A percentile compares a stretch with the other conserved stretches of the same genome.
Evolutionary conservation across 305 asterid genomes (phyloP).

Genomic region (Solanum aculeatissimum): DNA sequence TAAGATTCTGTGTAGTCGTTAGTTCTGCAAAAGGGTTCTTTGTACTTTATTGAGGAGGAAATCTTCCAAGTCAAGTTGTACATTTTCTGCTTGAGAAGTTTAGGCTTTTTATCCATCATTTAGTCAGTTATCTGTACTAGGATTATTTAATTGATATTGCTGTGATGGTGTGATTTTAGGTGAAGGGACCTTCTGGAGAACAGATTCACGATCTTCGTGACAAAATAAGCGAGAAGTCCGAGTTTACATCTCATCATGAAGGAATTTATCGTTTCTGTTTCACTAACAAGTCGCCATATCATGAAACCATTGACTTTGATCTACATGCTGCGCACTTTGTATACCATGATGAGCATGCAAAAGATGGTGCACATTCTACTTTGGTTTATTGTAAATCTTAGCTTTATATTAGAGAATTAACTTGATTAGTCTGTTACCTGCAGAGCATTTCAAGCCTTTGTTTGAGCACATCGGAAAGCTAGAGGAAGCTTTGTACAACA

Average conservation of each 20-base stretch:
- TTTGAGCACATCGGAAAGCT: conserved; percentile 88
- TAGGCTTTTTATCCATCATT: not conserved
- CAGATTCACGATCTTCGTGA: conserved; percentile 79
- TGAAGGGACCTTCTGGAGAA: conserved; percentile 87
- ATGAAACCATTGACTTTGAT: conserved; percentile 86
- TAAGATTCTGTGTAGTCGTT: not conserved
- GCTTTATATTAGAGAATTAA: not conserved
- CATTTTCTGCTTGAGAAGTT: not conserved
- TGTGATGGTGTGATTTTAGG: conserved; percentile 32
- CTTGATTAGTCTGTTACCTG: conserved; percentile 4
- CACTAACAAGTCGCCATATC: conserved; percentile 90
- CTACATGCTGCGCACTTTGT: conserved; percentile 68
- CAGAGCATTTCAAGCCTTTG: conserved; percentile 94
- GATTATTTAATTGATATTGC: not conserved
- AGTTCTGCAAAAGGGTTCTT: not conserved
- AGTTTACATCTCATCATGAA: conserved; percentile 71
- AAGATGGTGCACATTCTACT: conserved; percentile 49
- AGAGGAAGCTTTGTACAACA: conserved; percentile 84
- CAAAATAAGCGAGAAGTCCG: conserved; percentile 72
- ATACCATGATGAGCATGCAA: conserved; percentile 85
- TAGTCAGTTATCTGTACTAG: not conserved
- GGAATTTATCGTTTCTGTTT: conserved; percentile 86
- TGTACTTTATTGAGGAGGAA: not conserved
- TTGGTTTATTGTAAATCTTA: not conserved
- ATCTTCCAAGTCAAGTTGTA: not conserved